Percentiles rank a stretch among this genome's conserved stretches.
Evolutionary conservation across 2,329 filamentous ascomycete species (phyloP).

Genomic region (Pseudocercospora fijiensis): DNA sequence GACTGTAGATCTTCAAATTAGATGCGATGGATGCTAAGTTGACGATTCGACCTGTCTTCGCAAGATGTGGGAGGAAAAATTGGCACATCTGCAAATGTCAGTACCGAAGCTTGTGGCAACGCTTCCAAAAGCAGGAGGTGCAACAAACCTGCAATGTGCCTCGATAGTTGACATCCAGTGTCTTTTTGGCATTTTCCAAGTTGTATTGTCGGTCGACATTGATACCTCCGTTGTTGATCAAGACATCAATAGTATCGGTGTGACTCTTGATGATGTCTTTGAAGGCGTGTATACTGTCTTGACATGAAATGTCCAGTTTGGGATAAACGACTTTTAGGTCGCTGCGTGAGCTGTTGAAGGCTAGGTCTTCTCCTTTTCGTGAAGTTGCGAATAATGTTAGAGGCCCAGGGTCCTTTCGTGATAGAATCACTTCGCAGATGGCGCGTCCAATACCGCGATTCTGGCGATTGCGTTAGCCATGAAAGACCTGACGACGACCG

Average conservation of each 20-base stretch:
- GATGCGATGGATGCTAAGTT: constrained; percentile 40
- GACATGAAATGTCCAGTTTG: constrained; percentile 35
- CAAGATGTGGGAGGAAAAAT: constrained; percentile 35
- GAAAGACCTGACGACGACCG: background rate
- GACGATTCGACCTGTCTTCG: constrained; percentile 37
- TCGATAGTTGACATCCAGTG: constrained; percentile 40
- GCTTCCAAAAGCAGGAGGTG: background rate
- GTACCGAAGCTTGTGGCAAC: background rate
- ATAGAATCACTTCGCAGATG: constrained; percentile 37
- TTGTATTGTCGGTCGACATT: constrained; percentile 35
- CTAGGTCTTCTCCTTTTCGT: constrained; percentile 34
- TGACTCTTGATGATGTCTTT: constrained; percentile 26
- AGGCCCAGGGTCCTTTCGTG: constrained; percentile 23
- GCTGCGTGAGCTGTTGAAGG: constrained; percentile 20
- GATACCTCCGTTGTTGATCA: constrained; percentile 43
- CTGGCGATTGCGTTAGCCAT: constrained; percentile 20
- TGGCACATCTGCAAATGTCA: constrained; percentile 33
- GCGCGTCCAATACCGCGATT: constrained; percentile 41
- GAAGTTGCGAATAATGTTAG: constrained; percentile 39
- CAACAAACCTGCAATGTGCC: constrained; percentile 38
- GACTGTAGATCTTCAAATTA: constrained; percentile 34
- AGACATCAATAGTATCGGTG: constrained; percentile 34
- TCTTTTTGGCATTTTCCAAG: constrained; percentile 33
- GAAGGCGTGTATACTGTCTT: constrained; percentile 33
- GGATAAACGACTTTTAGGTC: constrained; percentile 33